A percentile compares a stretch with the other conserved stretches of the same genome.
Conservation (phyloP, 2,329 filamentous ascomycete genomes). For the Triangularia verruculosa region DNA sequence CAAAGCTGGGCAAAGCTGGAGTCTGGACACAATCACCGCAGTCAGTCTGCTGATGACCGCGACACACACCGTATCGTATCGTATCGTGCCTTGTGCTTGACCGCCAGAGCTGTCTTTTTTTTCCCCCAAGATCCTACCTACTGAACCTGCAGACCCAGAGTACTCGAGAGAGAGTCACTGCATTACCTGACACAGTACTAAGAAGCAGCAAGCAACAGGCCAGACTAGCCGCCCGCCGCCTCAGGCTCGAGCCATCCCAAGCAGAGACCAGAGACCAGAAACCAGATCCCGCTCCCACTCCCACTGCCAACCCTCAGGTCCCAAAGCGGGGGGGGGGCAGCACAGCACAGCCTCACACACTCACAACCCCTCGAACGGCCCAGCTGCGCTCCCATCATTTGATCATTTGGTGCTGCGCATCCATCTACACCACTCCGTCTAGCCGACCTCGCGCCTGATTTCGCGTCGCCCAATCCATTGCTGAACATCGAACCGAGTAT, state of each 20-base stretch:
- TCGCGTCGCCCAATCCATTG: slow-evolving; percentile 43
- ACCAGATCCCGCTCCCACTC: slow-evolving; percentile 1
- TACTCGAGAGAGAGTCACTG: background rate
- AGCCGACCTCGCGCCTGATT: background rate
- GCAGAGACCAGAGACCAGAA: too few relatives aligned
- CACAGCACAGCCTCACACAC: slow-evolving; percentile 28
- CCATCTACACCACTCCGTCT: slow-evolving; percentile 1
- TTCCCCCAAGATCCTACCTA: background rate
- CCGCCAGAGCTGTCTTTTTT: background rate
- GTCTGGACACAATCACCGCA: slow-evolving; percentile 22
- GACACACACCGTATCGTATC: background rate
- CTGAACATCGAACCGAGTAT: slow-evolving; percentile 30
- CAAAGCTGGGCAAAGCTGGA: slow-evolving; percentile 10
- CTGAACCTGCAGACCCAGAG: background rate
- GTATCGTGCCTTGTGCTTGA: too few relatives aligned
- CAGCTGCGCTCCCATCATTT: slow-evolving; percentile 14
- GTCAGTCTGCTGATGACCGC: background rate
- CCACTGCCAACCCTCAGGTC: background rate
- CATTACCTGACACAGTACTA: background rate
- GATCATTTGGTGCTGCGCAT: slow-evolving; percentile 9
- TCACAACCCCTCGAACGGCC: slow-evolving; percentile 18
- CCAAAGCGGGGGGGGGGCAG: slow-evolving; percentile 30
- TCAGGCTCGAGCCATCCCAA: slow-evolving; percentile 8
- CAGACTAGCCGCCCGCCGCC: slow-evolving; percentile 16
- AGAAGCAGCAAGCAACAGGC: too few relatives aligned